Percentiles rank a stretch among this genome's conserved stretches.
phyloP scores from a whole-genome alignment of 2,329 filamentous ascomycete species.

The Ophiostoma ulmi region DNA sequence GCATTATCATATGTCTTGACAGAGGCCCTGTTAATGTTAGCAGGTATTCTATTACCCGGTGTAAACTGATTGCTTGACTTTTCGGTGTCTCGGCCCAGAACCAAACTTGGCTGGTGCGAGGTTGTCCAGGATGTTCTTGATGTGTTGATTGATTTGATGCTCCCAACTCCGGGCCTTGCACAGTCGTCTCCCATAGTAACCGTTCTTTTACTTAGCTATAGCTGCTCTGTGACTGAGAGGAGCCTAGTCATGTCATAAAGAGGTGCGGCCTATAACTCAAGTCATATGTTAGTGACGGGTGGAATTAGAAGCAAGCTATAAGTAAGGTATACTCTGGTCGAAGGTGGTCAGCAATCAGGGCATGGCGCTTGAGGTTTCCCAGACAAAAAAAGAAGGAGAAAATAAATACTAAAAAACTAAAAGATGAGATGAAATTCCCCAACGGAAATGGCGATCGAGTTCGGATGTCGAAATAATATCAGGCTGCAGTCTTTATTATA shows the following conservation, averaged over 20 bases:
- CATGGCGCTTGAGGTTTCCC: too few species aligned
- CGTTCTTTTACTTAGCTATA: background rate
- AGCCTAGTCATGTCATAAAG: background rate
- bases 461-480: background rate
- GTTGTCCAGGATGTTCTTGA: background rate
- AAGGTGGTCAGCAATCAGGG: background rate
- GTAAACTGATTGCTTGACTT: background rate
- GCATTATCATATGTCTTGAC: background rate
- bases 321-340: too few species aligned
- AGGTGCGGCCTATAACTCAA: background rate
- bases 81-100: background rate
- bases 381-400: background rate
- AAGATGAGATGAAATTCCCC: background rate
- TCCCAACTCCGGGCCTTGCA: background rate
- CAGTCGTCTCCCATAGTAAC: background rate
- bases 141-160: background rate
- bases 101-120: background rate
- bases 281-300: background rate
- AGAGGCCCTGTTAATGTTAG: background rate
- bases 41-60: background rate
- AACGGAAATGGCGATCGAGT: too few species aligned
- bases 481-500: background rate
- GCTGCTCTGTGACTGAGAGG: background rate
- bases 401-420: too few species aligned
- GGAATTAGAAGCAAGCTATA: background rate